Evolutionary conservation across 1,284 basidiomycete genomes (phyloP), one percentile per base, ranked within the genome.

Genomic region (Heterobasidion annosum): DNA sequence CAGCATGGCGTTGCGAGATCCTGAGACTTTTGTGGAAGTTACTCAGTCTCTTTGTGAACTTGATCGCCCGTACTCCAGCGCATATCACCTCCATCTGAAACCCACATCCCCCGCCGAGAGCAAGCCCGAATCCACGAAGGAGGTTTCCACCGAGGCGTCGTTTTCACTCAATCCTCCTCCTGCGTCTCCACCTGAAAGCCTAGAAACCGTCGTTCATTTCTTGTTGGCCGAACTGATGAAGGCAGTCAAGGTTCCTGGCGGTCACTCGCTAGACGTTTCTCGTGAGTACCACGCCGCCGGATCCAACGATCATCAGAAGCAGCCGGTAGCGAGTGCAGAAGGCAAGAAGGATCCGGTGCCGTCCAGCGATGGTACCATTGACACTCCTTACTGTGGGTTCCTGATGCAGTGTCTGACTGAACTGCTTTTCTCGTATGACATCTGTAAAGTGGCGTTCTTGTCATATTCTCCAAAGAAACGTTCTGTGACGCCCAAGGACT

Each of bases 341-440:
- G 49, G 51, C 12, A 35, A 48, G 13, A 25, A 34, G 55, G 6
- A 16, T 35, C 8, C 57, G 18, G 16, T 19, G 10, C 58, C 55
- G 18, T 15, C 48, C 25, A 47, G 18, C 15, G 45, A 40, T 40
- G 9, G 2, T 52, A 46, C 61, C 19, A 62, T 63, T 32, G 74
- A 79, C 57, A 77, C 75, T 63, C 73, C 85, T 57, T 96, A 95
- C 65, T 76, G 82, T 12, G 90, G 87, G 63, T 93, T 98, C 73
- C 71, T 98, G 57, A 90, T 98, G 83, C 91, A 96, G 64, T 87
- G 87, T 59, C 74, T 98, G 50, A 92, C 93, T 1, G 96, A 99
- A 71, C 75, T 98, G 2, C 71, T 97, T 1, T 94, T 96, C 56
- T 98, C 94, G 15, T 99, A 99, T 67, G 85, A 92, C 60, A 70